phyloP scores from a whole-genome alignment of 2,329 filamentous ascomycete species.

The Calonectria ilicicola region DNA sequence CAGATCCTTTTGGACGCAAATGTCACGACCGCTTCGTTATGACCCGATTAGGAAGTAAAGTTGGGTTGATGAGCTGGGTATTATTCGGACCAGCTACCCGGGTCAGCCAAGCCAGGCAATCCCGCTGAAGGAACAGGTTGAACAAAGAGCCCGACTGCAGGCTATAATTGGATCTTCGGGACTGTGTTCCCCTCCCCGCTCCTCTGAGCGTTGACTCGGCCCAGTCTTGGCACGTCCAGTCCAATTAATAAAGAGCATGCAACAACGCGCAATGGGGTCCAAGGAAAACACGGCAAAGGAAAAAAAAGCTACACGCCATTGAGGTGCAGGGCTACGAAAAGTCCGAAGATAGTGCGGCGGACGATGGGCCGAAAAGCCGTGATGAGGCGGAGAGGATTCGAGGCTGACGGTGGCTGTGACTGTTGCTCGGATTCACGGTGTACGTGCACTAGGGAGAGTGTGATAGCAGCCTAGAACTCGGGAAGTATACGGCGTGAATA shows the following conservation, averaged over 20 bases:
- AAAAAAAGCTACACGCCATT: neutral
- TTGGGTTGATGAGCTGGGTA: neutral
- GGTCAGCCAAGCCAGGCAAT: neutral
- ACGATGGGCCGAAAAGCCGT: neutral
- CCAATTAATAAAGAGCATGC: neutral
- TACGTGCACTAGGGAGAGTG: neutral
- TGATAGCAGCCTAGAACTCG: neutral
- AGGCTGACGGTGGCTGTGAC: neutral
- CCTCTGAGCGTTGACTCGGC: slow-evolving; percentile 15
- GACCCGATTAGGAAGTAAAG: neutral
- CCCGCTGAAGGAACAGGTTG: neutral
- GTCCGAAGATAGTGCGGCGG: neutral
- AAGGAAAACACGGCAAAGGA: neutral
- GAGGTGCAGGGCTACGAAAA: neutral
- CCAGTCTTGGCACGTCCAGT: neutral
- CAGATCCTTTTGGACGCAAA: neutral
- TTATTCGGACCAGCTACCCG: neutral
- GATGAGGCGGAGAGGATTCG: neutral
- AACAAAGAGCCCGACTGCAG: neutral
- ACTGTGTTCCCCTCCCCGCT: neutral
- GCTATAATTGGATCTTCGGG: neutral
- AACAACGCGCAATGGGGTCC: neutral
- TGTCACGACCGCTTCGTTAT: neutral
- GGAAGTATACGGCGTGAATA: neutral
- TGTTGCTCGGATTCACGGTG: neutral